phyloP scores from a whole-genome alignment of 352 stramenopile genomes.

The Phytophthora litchii region DNA sequence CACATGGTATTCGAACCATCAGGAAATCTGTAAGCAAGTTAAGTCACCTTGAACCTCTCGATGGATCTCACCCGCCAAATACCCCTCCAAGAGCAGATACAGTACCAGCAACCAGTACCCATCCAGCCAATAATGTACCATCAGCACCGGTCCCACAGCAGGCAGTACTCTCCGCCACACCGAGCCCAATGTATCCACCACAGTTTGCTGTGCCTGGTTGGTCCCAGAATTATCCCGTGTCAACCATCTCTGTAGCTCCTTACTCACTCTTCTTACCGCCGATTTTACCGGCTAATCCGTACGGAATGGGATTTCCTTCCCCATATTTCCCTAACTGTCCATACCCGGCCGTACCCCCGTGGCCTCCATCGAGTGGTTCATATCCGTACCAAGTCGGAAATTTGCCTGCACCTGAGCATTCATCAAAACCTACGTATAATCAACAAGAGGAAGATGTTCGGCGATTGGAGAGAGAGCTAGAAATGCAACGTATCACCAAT shows the following conservation, averaged over 20 bases:
- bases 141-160: background rate
- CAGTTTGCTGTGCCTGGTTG: constrained; percentile 9
- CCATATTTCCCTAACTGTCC: constrained; percentile 16
- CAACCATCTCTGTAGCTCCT: background rate
- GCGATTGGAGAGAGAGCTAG: constrained; percentile 34
- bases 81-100: background rate
- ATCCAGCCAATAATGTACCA: constrained; percentile 2
- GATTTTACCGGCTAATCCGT: constrained; percentile 14
- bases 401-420: constrained; percentile 6
- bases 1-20: background rate
- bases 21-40: constrained; percentile 19
- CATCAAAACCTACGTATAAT: constrained; percentile 8
- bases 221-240: constrained; percentile 5
- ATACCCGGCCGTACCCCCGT: constrained; percentile 13
- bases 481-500: constrained; percentile 18
- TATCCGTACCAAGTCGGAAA: constrained; percentile 8
- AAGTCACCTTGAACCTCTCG: constrained; percentile 4
- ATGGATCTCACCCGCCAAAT: background rate
- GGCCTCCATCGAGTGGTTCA: constrained; percentile 7
- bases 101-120: background rate
- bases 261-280: constrained; percentile 12
- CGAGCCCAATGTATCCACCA: constrained; percentile 3
- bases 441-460: constrained; percentile 34
- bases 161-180: background rate
- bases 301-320: constrained; percentile 24